Base-by-base conservation (phyloP, 495 filamentous ascomycete species). In the Ascobolus immersus region DNA sequence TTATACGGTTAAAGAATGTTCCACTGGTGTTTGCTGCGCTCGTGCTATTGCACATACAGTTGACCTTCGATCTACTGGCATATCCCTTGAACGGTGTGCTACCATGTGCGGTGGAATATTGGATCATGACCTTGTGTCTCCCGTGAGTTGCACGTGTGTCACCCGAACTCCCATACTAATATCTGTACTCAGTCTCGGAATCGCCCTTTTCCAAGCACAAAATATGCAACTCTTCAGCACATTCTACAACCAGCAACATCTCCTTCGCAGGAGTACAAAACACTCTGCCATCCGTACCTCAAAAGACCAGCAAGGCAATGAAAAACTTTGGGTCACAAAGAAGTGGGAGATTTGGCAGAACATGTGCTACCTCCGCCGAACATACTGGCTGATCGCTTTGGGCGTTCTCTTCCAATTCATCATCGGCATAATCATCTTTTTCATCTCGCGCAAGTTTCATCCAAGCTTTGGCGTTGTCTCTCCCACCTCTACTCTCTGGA, bases 211-310 rank as follows among this genome's bases (percentile, higher is more conserved):
- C 14, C 44, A 47, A 21, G 39, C 39, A n/a, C 45, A 48, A 23
- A 48, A 48, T 22, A 48, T 48, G 44, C 44, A 48, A 22, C 39
- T 47, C 1, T 43, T 47, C 21, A 36, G 39, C 26, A 31, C 43
- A 19, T 48, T 36, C 19, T 47, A 39, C 44, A 34, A 37, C 9
- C 44, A 48, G 22, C 41, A 40, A 13, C 36, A 43, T 28, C 37
- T 48, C 14, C 15, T 44, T 19, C 44, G 36, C n/a, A n/a, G n/a
- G 22, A n/a, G 7, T 25, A 25, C 22, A 25, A 7, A 7, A 25
- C n/a, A 25, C 22, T 25, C 22, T 7, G 7, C 22, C 22, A 25
- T 25, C 22, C 22, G 22, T 7, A 7, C 7, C n/a, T 7, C 7
- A n/a, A 25, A n/a, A 7, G 7, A 25, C n/a, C 7, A 7, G 22